Conservation (phyloP, 192 early-diverging fungal genomes). For the Phlyctochytrium arcticum region DNA sequence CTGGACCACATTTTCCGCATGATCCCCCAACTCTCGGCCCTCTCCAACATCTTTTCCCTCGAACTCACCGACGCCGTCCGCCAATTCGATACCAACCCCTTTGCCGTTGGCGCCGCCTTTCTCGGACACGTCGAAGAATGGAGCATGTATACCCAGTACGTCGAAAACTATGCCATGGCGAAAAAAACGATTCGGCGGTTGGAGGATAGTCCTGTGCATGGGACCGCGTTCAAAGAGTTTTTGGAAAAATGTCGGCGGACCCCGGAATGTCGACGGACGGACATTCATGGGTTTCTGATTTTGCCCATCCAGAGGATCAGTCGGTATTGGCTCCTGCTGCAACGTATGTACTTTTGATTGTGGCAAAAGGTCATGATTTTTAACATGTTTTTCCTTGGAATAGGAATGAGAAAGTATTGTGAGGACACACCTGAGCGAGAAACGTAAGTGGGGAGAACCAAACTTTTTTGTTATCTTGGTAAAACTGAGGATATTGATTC, state of each 20-base stretch:
- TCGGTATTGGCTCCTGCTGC: constrained; percentile 24
- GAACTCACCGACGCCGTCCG: constrained; percentile 1
- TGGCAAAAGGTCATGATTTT: too few relatives aligned
- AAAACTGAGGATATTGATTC: not conserved
- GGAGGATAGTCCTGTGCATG: not conserved
- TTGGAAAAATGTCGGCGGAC: constrained; percentile 12
- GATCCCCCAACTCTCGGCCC: not conserved
- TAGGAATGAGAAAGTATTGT: constrained; percentile 13
- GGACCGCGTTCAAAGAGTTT: constrained; percentile 13
- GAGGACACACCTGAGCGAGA: constrained; percentile 8
- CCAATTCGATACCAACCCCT: not conserved
- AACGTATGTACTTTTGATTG: constrained; percentile 2
- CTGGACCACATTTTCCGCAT: constrained; percentile 10
- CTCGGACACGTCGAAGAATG: constrained; percentile 23
- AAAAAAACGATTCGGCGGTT: constrained; percentile 18
- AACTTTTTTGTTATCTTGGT: too few relatives aligned
- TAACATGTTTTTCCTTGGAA: not conserved
- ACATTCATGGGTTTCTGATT: constrained; percentile 17
- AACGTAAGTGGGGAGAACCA: constrained; percentile 11
- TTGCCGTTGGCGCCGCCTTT: constrained; percentile 7
- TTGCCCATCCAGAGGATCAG: constrained; percentile 22
- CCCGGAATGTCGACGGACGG: constrained; percentile 15
- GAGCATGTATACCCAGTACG: constrained; percentile 23
- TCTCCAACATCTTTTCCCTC: not conserved
- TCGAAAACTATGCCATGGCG: constrained; percentile 18